Conservation (phyloP, 805 yeast genomes). For the Zygoascus biomembranicola region DNA sequence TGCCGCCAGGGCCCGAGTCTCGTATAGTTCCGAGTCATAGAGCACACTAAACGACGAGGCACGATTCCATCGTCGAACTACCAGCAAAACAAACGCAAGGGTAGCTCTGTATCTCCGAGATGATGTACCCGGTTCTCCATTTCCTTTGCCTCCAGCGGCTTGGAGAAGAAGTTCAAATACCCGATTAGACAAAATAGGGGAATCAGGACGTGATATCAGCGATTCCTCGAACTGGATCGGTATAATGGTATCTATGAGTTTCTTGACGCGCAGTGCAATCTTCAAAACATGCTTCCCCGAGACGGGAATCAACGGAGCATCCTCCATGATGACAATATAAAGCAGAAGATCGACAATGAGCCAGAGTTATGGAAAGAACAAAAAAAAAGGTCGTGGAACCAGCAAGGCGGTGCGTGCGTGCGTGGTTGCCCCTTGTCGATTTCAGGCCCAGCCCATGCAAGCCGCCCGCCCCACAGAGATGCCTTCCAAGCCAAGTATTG, state of each 20-base stretch:
- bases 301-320: constrained; percentile 10
- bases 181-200: constrained; percentile 49
- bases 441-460: no score
- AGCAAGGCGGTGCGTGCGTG: no score
- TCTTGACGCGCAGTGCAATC: constrained; percentile 63
- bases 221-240: constrained; percentile 53
- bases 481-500: no score
- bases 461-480: no score
- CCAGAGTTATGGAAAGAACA: no score
- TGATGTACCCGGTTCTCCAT: constrained; percentile 45
- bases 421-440: no score
- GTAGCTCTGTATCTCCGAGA: constrained; percentile 57
- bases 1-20: constrained; percentile 58
- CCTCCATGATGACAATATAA: not conserved
- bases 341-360: no score
- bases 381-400: no score
- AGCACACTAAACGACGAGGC: constrained; percentile 50
- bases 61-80: constrained; percentile 74
- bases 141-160: constrained; percentile 77
- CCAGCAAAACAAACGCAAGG: constrained; percentile 60
- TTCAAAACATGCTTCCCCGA: constrained; percentile 21
- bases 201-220: constrained; percentile 46
- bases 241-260: constrained; percentile 60
- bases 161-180: constrained; percentile 53
- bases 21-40: constrained; percentile 57